A percentile compares a stretch with the other conserved stretches of the same genome.
Conservation (phyloP, 1,284 basidiomycete species). For the Tilletiaria anomala region DNA sequence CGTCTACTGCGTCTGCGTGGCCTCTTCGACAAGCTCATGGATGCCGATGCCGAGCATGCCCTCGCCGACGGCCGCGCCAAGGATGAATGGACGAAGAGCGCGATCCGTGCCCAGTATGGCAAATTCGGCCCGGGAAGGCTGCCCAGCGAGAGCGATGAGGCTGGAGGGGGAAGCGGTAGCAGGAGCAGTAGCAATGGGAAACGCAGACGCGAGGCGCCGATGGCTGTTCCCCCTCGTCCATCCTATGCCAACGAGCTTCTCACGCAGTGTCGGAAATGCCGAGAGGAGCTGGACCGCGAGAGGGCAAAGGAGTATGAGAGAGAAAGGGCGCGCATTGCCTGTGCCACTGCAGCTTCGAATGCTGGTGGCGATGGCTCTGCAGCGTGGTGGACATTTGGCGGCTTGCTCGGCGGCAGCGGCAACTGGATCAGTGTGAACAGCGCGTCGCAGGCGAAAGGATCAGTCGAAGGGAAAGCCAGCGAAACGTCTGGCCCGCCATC, state of each 20-base stretch:
- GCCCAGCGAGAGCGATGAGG: neutral
- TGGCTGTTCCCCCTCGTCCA: too few relatives aligned
- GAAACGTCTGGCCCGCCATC: too few relatives aligned
- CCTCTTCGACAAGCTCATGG: conserved; percentile 33
- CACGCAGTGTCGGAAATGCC: conserved; percentile 27
- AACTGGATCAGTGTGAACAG: too few relatives aligned
- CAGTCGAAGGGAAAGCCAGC: too few relatives aligned
- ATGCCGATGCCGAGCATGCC: conserved; percentile 28
- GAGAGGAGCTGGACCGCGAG: conserved; percentile 18
- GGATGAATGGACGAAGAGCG: conserved; percentile 34
- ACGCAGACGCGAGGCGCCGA: neutral
- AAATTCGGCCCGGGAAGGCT: too few relatives aligned
- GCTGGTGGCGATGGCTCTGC: too few relatives aligned
- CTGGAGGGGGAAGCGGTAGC: neutral
- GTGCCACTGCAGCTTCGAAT: too few relatives aligned
- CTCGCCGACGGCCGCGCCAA: conserved; percentile 34
- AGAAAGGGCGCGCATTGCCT: too few relatives aligned
- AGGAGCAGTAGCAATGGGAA: neutral
- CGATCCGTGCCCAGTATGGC: conserved; percentile 28
- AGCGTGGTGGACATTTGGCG: too few relatives aligned
- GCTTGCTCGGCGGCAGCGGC: too few relatives aligned
- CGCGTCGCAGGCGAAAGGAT: too few relatives aligned
- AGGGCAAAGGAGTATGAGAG: too few relatives aligned
- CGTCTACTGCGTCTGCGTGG: conserved; percentile 34
- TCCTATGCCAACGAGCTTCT: conserved; percentile 36